Base-by-base conservation (phyloP, 106 monocot species). In the Dioscorea dumetorum region DNA sequence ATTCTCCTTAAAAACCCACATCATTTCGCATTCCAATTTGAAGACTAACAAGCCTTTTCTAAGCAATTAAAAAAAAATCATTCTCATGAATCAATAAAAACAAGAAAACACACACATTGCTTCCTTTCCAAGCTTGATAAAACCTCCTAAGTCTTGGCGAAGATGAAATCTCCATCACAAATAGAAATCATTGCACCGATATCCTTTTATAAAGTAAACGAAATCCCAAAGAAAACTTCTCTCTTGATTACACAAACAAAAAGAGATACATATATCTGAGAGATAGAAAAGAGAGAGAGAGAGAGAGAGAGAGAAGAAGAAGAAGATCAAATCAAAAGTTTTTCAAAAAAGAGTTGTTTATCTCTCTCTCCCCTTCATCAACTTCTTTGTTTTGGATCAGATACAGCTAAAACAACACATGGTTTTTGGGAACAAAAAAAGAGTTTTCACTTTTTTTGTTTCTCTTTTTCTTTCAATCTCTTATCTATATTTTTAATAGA, bases 291-390 rank as follows among this genome's bases (percentile, higher is more conserved):
- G 53, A 53, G 53, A 53, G 53, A n/a, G n/a, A n/a, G n/a, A n/a
- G n/a, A n/a, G n/a, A n/a, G n/a, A n/a, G n/a, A n/a, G n/a, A n/a
- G n/a, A n/a, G n/a, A n/a, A n/a, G n/a, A n/a, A n/a, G n/a, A 53
- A 53, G 17, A 53, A 53, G 53, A 53, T 16, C 3, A 53, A 53
- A 53, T 16, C 13, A 53, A 53, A 34, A 7, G n/a, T n/a, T 34
- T 7, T 34, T 10, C 7, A n/a, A 53, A n/a, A 53, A 23, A 5
- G 23, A 60, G 23, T 8, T 60, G 20, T 24, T 5, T 60, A 17
- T 60, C 60, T 60, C 60, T 60, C 60, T 60, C 60, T 20, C 60
- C n/a, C n/a, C n/a, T n/a, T n/a, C n/a, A n/a, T n/a, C n/a, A 7
- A 19, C 24, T 20, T 20, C 53, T 53, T n/a, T 16, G 53, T 13